Evolutionary conservation across 2,329 filamentous ascomycete species (phyloP), one percentile per base, ranked within the genome.

Genomic region (Diaporthe destruens): DNA sequence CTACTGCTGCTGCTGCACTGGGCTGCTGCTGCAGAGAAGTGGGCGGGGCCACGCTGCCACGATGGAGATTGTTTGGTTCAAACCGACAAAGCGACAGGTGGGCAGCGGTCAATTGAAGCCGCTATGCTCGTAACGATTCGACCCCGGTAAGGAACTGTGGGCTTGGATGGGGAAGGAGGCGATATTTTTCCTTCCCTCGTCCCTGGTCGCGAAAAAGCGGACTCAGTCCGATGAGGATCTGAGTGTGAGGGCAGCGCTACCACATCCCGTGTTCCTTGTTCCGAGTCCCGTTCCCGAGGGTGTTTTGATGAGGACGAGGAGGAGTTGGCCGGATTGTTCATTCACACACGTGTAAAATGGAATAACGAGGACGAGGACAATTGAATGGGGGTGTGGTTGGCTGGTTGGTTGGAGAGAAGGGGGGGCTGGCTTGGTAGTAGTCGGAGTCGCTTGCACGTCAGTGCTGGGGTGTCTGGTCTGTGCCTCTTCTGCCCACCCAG

Each of bases 221-320:
- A 74, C 72, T 72, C 72, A 74, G 72, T 74, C 72, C 72, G 66
- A 53, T 56, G 72, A 74, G 72, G 72, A 74, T 72, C 72, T 74
- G 72, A 74, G 72, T 42, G n/a, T 34, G 56, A 70, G 49, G 59
- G 51, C 57, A 69, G 56, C 32, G 66, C 72, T 74, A 74, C 70
- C 72, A 18, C 72, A 74, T 74, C 59, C 72, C 72, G 70, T 51
- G 34, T 57, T 49, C 36, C 57, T 61, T 61, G 57, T 61, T 61
- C 57, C 57, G 57, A 29, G 3, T 61, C 57, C 34, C 32, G 42
- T 2, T 61, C 57, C 34, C 32, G 42, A 39, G 47, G 53, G 11
- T 25, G 44, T 29, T 29, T 11, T 20, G 29, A 36, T 42, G 42
- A 25, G 32, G 23, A 44, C 7, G 61, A 49, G 14, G 16, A 63